phyloP scores from a whole-genome alignment of 352 stramenopile genomes.

The Thalassiosira hispida region DNA sequence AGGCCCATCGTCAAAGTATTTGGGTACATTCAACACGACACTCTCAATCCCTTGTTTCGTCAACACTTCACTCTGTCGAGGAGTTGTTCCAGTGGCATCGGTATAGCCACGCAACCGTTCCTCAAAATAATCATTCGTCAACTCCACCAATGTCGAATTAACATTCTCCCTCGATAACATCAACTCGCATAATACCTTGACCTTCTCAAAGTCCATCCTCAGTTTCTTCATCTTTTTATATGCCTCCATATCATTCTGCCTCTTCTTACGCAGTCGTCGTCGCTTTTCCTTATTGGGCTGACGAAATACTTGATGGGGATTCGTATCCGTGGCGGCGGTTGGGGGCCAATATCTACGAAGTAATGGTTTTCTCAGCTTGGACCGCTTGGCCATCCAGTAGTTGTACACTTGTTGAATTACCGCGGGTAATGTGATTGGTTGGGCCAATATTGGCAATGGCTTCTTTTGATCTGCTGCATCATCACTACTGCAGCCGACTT shows the following conservation, averaged over 20 bases:
- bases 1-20: slow-evolving; percentile 65
- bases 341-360: slow-evolving; percentile 95
- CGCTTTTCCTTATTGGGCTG: slow-evolving; percentile 94
- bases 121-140: slow-evolving; percentile 75
- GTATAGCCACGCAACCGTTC: slow-evolving; percentile 65
- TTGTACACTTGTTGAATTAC: slow-evolving; percentile 85
- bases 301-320: slow-evolving; percentile 97
- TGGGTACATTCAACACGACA: slow-evolving; percentile 55
- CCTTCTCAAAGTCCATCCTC: slow-evolving; percentile 91
- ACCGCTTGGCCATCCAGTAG: slow-evolving; percentile 96
- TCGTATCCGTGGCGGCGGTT: slow-evolving; percentile 96
- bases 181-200: slow-evolving; percentile 88
- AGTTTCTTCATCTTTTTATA: slow-evolving; percentile 94
- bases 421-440: slow-evolving; percentile 36
- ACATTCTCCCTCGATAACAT: slow-evolving; percentile 89
- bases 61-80: slow-evolving; percentile 11
- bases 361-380: slow-evolving; percentile 91
- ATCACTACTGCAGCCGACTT: too few relatives aligned
- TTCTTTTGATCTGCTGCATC: neutral
- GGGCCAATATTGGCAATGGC: slow-evolving; percentile 14
- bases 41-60: slow-evolving; percentile 41
- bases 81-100: slow-evolving; percentile 62
- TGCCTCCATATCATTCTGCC: slow-evolving; percentile 94
- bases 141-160: slow-evolving; percentile 86
- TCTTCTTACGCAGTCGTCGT: slow-evolving; percentile 95